Percentiles rank a stretch among this genome's conserved stretches.
These are phyloP conservation scores for Arachnomyces sp. DNA, from an alignment of 2,329 filamentous ascomycete genomes.

Conservation along the genomic window DNA sequence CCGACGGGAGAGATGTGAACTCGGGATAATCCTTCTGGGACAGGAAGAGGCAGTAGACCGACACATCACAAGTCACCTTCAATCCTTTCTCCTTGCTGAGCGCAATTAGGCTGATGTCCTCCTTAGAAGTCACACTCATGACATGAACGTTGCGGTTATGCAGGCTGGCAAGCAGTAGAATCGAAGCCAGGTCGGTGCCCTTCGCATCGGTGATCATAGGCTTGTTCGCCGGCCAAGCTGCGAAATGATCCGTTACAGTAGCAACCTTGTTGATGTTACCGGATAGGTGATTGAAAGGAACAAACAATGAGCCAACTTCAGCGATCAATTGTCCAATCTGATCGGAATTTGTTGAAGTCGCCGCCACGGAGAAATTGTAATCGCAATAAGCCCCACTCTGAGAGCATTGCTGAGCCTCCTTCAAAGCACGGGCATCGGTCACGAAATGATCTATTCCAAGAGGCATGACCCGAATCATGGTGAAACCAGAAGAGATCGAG, in stretches of 20 bases:
- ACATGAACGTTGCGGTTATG: constrained; percentile 73
- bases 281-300: constrained; percentile 72
- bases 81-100: constrained; percentile 75
- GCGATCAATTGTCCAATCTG: constrained; percentile 65
- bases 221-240: constrained; percentile 68
- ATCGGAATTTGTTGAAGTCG: constrained; percentile 64
- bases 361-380: constrained; percentile 71
- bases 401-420: constrained; percentile 63
- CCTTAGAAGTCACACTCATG: constrained; percentile 71
- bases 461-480: constrained; percentile 73
- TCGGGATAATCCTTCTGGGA: constrained; percentile 63
- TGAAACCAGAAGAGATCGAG: constrained; percentile 68
- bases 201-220: constrained; percentile 76
- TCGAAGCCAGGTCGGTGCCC: constrained; percentile 71
- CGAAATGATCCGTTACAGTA: constrained; percentile 70
- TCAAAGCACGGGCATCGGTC: constrained; percentile 63
- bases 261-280: constrained; percentile 80
- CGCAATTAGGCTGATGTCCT: constrained; percentile 69
- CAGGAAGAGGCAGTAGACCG: constrained; percentile 71
- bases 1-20: constrained; percentile 55
- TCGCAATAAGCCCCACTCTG: constrained; percentile 64
- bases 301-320: constrained; percentile 73
- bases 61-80: constrained; percentile 74
- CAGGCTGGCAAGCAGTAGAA: constrained; percentile 67
- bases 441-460: constrained; percentile 65